A percentile compares a stretch with the other conserved stretches of the same genome.
phyloP scores from a whole-genome alignment of 179 eudicot species.

The Heliamphora pulchella region DNA sequence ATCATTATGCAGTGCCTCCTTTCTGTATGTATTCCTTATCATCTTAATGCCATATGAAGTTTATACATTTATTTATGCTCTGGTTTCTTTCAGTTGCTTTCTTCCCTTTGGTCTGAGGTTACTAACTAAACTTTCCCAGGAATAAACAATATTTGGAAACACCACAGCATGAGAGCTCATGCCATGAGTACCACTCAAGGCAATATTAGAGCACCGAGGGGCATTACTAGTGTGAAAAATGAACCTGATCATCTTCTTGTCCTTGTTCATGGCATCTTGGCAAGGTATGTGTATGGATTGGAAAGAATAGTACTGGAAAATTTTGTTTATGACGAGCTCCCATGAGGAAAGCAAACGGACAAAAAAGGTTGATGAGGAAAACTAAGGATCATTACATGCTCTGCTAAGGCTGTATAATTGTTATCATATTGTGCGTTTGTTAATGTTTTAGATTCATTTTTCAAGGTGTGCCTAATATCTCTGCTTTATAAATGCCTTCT shows the following conservation, averaged over 20 bases:
- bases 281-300: constrained; percentile 33
- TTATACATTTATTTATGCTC: background rate
- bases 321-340: background rate
- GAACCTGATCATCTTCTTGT: constrained; percentile 85
- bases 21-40: background rate
- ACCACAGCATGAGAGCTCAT: constrained; percentile 38
- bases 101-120: constrained; percentile 2
- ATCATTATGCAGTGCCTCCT: background rate
- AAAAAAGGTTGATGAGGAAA: background rate
- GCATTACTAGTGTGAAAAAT: constrained; percentile 25
- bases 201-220: constrained; percentile 33
- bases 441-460: background rate
- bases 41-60: background rate
- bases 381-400: background rate
- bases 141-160: constrained; percentile 35
- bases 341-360: background rate
- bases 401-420: background rate
- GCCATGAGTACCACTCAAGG: constrained; percentile 59
- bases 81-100: background rate
- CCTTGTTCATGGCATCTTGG: constrained; percentile 75
- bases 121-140: constrained; percentile 34
- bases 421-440: background rate
- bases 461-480: background rate
- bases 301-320: background rate
- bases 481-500: background rate